Conservation (phyloP, 306 rosid species). For the Bauhinia variegata region DNA sequence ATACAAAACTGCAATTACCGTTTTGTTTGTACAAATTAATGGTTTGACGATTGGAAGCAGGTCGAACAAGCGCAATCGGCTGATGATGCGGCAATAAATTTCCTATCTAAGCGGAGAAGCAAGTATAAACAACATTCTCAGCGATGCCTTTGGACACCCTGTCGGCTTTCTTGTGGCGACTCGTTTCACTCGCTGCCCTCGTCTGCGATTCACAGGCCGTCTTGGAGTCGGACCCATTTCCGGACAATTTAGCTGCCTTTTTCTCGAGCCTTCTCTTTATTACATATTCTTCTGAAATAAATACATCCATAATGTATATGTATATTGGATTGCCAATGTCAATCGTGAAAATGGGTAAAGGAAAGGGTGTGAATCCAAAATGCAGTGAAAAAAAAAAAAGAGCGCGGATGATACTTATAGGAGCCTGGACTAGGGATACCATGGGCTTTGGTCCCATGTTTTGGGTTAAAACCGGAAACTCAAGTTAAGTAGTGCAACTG, state of each 20-base stretch:
- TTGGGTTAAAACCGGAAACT: conserved; percentile 47
- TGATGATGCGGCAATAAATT: background rate
- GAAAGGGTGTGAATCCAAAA: too few species aligned
- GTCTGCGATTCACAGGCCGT: background rate
- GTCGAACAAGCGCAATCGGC: too few species aligned
- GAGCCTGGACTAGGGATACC: conserved; percentile 26
- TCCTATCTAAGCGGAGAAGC: conserved; percentile 45
- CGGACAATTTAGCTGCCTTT: conserved; percentile 34
- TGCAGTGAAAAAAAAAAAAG: too few species aligned
- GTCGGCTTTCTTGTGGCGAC: background rate
- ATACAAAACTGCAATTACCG: too few species aligned
- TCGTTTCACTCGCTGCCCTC: background rate
- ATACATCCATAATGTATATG: conserved; percentile 55
- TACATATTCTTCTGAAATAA: conserved; percentile 62
- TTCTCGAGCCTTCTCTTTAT: conserved; percentile 58
- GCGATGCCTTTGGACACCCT: background rate
- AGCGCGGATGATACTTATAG: background rate
- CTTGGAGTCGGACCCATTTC: background rate
- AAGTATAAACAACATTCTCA: conserved; percentile 41
- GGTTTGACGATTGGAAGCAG: too few species aligned
- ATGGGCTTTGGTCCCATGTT: conserved; percentile 61
- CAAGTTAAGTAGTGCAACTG: background rate
- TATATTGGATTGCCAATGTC: too few species aligned
- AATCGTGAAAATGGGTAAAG: background rate
- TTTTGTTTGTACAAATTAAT: too few species aligned